Evolutionary conservation across 306 rosid species (phyloP), one percentile per base, ranked within the genome.

Genomic region (Trichosanthes cucumerina): DNA sequence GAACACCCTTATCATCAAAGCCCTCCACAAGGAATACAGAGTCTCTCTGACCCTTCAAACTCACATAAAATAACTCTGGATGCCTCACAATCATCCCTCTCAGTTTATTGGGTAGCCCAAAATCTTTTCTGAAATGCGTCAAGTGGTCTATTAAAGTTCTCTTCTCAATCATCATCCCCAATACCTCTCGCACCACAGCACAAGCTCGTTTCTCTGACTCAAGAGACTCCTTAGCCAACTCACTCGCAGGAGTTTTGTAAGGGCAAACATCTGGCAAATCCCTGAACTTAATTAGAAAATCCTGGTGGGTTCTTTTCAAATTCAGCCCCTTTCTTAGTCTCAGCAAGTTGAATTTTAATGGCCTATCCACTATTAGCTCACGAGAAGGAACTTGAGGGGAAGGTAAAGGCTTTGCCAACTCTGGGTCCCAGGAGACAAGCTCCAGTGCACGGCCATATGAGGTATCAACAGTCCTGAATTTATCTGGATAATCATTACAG

Each of bases 371-470:
- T 72, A 94, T 92, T 36, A 94, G 87, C 78, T 71, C 91, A 79
- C 0, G 82, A 26, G 93, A 82, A 47, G 38, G 83, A 71, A 78
- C 75, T 76, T 83, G 68, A 47, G 72, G 88, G 68, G 86, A 70
- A 0, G 87, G 89, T 77, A 90, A 78, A 49, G 92, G 86, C 80
- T 80, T 91, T 44, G 92, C 91, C 85, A 94, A 84, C 83, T 83
- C 72, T 15, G 75, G 46, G 78, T 90, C 95, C 93, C 96, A 90
- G 1, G 86, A 78, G 66, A 90, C 96, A 83, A 94, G 98, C 87
- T 94, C 96, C 79, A 94, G 90, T n/a, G 98, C 97, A 77, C 90
- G 86, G 23, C 98, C 98, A 81, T 90, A 92, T 15, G 97, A 89
- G 70, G 98, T 90, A 75, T 90, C 89, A 68, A 94, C 83, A 23